These are phyloP conservation scores for Saccharomyces eubayanus DNA, from an alignment of 805 yeast genomes.

Conservation along the genomic window DNA sequence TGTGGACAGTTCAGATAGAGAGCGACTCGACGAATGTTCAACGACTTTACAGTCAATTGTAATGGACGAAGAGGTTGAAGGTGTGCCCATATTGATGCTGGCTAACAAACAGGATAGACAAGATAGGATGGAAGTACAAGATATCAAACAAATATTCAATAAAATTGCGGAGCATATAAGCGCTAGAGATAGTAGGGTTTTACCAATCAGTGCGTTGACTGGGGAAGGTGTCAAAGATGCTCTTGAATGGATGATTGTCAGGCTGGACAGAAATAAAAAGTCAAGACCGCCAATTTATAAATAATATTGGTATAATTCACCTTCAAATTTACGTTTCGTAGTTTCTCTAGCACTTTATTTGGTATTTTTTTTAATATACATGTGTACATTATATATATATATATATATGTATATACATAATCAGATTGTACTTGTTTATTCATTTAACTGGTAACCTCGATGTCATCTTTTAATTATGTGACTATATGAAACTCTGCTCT, in stretches of 20 bases:
- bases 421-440: neutral
- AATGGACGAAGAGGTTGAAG: slow-evolving; percentile 52
- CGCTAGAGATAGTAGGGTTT: slow-evolving; percentile 84
- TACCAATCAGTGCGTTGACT: slow-evolving; percentile 75
- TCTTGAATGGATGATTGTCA: slow-evolving; percentile 75
- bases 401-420: neutral
- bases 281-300: slow-evolving; percentile 33
- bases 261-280: slow-evolving; percentile 45
- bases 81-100: slow-evolving; percentile 86
- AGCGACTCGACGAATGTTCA: slow-evolving; percentile 74
- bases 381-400: neutral
- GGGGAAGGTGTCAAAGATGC: slow-evolving; percentile 83
- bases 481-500: neutral
- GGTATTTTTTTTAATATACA: neutral
- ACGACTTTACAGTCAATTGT: slow-evolving; percentile 50
- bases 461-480: neutral
- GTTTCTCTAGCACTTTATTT: neutral
- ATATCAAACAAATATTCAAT: slow-evolving; percentile 76
- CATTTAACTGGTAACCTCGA: neutral
- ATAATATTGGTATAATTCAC: neutral
- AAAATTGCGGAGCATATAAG: slow-evolving; percentile 72
- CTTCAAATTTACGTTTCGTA: neutral
- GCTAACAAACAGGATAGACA: slow-evolving; percentile 89
- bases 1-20: slow-evolving; percentile 83
- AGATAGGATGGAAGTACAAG: slow-evolving; percentile 63